Evolutionary conservation across 129 eudicot species (phyloP).

Genomic region (Smallanthus sonchifolius): DNA sequence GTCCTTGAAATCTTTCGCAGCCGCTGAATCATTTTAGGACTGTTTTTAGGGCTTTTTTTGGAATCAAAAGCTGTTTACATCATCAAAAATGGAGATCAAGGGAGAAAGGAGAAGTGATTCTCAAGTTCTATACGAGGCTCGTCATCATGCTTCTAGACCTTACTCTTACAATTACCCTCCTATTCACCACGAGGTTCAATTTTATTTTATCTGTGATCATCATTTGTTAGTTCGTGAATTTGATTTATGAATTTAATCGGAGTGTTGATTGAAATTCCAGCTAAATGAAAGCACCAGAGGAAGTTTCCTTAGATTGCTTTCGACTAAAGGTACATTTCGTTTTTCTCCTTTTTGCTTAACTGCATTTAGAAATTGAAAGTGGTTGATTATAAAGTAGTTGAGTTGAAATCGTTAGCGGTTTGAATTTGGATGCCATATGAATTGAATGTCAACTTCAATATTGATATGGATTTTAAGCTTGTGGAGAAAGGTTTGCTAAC

Average conservation of each 20-base stretch:
- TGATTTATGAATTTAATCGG: not conserved
- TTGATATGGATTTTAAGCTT: not conserved
- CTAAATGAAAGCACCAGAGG: slow-evolving; percentile 40
- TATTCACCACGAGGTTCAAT: slow-evolving; percentile 46
- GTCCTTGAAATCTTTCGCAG: no score
- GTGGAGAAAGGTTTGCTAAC: not conserved
- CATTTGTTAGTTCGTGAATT: not conserved
- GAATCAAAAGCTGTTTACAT: not conserved
- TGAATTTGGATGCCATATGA: slow-evolving; percentile 5
- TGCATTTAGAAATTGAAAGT: slow-evolving; percentile 5
- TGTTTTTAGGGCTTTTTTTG: no score
- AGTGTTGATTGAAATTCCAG: slow-evolving; percentile 33
- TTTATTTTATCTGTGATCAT: not conserved
- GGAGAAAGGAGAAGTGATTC: slow-evolving; percentile 21
- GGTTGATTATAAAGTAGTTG: not conserved
- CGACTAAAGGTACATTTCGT: slow-evolving; percentile 49
- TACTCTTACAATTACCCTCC: slow-evolving; percentile 68
- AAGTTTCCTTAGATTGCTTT: slow-evolving; percentile 43
- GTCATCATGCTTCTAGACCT: slow-evolving; percentile 66
- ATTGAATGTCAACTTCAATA: not conserved
- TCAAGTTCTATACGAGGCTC: slow-evolving; percentile 62
- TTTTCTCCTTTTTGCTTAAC: not conserved
- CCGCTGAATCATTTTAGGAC: no score
- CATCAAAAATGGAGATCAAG: slow-evolving; percentile 12
- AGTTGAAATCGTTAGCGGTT: not conserved